Conservation (phyloP, 2,329 filamentous ascomycete species). For the Aspergillus novoparasiticus region DNA sequence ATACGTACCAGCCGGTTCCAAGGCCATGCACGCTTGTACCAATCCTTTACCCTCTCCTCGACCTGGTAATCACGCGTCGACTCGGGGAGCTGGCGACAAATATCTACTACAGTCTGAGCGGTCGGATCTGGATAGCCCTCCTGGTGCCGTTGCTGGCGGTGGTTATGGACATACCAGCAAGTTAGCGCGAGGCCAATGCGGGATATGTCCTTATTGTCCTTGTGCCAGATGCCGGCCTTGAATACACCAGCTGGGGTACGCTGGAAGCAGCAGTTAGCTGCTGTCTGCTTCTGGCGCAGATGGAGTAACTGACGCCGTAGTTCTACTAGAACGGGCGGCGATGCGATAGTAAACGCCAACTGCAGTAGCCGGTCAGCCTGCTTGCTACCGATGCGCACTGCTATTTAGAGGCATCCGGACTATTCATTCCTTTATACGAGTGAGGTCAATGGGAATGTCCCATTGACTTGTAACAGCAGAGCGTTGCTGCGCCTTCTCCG, state of each 20-base stretch:
- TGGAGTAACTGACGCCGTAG: slow-evolving; percentile 10
- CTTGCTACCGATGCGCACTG: slow-evolving; percentile 5
- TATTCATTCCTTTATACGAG: too few species aligned
- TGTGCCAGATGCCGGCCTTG: slow-evolving; percentile 8
- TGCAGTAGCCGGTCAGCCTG: slow-evolving; percentile 11
- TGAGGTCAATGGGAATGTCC: too few species aligned
- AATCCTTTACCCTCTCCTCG: slow-evolving; percentile 2
- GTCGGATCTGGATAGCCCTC: neutral
- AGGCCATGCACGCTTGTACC: slow-evolving; percentile 8
- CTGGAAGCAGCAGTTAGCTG: neutral
- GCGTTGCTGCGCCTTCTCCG: too few species aligned
- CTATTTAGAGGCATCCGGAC: neutral
- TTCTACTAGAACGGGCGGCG: slow-evolving; percentile 6
- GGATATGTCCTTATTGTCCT: slow-evolving; percentile 8
- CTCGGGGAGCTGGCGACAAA: neutral
- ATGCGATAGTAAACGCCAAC: slow-evolving; percentile 12
- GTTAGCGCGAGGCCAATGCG: slow-evolving; percentile 8
- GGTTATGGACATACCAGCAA: slow-evolving; percentile 9
- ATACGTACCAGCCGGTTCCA: slow-evolving; percentile 7
- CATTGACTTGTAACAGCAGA: too few species aligned
- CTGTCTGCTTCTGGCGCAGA: neutral
- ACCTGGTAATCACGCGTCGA: neutral
- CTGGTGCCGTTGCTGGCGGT: neutral
- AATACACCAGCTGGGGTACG: slow-evolving; percentile 3
- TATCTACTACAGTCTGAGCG: slow-evolving; percentile 5